phyloP scores from a whole-genome alignment of 2,329 filamentous ascomycete species.

The Penicillium corylophilum region DNA sequence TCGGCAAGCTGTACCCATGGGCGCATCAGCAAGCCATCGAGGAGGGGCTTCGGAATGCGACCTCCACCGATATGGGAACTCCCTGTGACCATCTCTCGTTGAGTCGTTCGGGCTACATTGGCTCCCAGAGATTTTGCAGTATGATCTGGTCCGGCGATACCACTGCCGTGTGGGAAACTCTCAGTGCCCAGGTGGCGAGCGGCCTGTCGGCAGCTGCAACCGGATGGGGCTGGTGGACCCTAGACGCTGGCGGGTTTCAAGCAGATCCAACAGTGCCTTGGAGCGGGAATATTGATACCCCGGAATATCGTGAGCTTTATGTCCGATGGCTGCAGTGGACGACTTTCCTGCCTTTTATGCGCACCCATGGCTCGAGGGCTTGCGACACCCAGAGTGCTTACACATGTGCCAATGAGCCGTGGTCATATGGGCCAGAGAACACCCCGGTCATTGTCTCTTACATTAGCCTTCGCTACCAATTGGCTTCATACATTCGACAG shows the following conservation, averaged over 20 bases:
- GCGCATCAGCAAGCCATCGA: slow-evolving; percentile 59
- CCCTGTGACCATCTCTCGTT: slow-evolving; percentile 49
- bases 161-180: slow-evolving; percentile 58
- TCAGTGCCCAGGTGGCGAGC: slow-evolving; percentile 58
- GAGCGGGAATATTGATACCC: slow-evolving; percentile 54
- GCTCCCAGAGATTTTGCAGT: slow-evolving; percentile 60
- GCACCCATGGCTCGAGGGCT: slow-evolving; percentile 61
- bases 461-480: slow-evolving; percentile 54
- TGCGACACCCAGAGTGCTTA: slow-evolving; percentile 42
- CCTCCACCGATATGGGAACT: slow-evolving; percentile 49
- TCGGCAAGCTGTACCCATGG: slow-evolving; percentile 61
- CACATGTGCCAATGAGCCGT: slow-evolving; percentile 54
- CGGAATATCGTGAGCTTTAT: slow-evolving; percentile 59
- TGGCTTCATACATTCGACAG: slow-evolving; percentile 38
- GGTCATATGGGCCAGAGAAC: slow-evolving; percentile 60
- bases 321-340: slow-evolving; percentile 67
- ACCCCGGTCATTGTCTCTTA: slow-evolving; percentile 59
- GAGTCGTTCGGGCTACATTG: slow-evolving; percentile 53
- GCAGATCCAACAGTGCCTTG: slow-evolving; percentile 40
- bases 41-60: slow-evolving; percentile 53
- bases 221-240: slow-evolving; percentile 65
- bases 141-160: slow-evolving; percentile 63
- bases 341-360: slow-evolving; percentile 58
- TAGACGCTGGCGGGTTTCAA: slow-evolving; percentile 67
- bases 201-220: slow-evolving; percentile 62